These are phyloP conservation scores for Podosphaera aphanis DNA, from an alignment of 2,329 filamentous ascomycete genomes.

Conservation along the genomic window DNA sequence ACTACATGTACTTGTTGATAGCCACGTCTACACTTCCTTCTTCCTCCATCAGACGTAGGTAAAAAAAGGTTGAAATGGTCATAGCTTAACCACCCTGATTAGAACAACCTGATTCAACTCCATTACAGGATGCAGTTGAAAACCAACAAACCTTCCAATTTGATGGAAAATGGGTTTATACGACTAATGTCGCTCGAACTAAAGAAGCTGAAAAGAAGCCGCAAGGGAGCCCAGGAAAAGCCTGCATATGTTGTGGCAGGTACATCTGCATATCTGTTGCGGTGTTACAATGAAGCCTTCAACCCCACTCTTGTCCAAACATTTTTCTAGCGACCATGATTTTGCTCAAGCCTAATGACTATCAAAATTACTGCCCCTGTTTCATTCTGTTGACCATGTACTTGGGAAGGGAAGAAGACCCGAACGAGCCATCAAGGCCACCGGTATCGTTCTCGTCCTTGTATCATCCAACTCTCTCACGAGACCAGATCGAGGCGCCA, in stretches of 20 bases:
- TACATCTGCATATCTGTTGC: neutral
- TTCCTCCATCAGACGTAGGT: too few relatives aligned
- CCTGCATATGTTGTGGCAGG: neutral
- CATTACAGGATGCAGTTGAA: too few relatives aligned
- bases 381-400: neutral
- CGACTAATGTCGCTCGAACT: neutral
- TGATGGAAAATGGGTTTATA: neutral
- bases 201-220: neutral
- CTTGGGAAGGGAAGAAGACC: neutral
- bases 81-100: too few relatives aligned
- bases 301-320: neutral
- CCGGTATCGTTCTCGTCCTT: neutral
- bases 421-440: neutral
- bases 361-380: neutral
- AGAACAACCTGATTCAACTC: too few relatives aligned
- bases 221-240: neutral
- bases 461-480: neutral
- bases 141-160: too few relatives aligned
- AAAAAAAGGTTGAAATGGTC: too few relatives aligned
- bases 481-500: neutral
- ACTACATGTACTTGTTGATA: too few relatives aligned
- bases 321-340: neutral
- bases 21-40: too few relatives aligned
- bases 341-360: neutral
- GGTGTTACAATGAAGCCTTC: neutral